These are phyloP conservation scores for Amanita brunnescens DNA, from an alignment of 768 basidiomycete genomes.

Conservation along the genomic window DNA sequence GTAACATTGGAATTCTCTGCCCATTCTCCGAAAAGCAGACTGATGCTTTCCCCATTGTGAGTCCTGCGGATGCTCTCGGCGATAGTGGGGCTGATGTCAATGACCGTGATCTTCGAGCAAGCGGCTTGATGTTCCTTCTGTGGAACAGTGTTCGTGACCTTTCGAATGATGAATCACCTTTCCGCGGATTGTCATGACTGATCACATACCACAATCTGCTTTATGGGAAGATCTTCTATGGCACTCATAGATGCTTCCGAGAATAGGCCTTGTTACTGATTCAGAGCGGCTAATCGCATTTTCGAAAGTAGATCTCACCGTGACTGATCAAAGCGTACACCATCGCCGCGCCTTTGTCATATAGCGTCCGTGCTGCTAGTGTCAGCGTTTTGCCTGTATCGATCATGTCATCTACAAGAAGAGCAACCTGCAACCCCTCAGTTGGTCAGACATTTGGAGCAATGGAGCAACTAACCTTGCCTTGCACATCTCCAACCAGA, in stretches of 20 bases:
- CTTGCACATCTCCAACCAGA: conserved; percentile 88
- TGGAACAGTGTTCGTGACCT: conserved; percentile 95
- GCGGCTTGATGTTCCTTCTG: conserved; percentile 57
- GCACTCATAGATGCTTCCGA: conserved; percentile 65
- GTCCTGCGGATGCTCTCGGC: conserved; percentile 94
- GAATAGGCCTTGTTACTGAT: conserved; percentile 49
- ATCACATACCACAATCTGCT: conserved; percentile 72
- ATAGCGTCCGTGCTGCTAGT: conserved; percentile 76
- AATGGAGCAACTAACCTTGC: conserved; percentile 47
- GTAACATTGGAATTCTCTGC: conserved; percentile 40
- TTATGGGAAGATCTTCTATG: conserved; percentile 66
- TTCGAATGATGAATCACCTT: not conserved
- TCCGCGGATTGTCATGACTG: not conserved
- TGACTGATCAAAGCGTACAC: conserved; percentile 90
- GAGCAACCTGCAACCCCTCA: conserved; percentile 52
- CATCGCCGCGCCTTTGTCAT: conserved; percentile 81
- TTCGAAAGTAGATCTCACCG: conserved; percentile 38
- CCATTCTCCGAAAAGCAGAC: conserved; percentile 81
- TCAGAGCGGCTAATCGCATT: conserved; percentile 9
- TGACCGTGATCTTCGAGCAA: conserved; percentile 73
- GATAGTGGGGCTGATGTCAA: conserved; percentile 88
- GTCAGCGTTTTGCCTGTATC: conserved; percentile 89
- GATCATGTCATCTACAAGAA: conserved; percentile 98
- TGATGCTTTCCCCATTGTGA: conserved; percentile 91
- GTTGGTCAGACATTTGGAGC: not conserved